phyloP scores from a whole-genome alignment of 2,329 filamentous ascomycete genomes.

The Chaetomium sp. region DNA sequence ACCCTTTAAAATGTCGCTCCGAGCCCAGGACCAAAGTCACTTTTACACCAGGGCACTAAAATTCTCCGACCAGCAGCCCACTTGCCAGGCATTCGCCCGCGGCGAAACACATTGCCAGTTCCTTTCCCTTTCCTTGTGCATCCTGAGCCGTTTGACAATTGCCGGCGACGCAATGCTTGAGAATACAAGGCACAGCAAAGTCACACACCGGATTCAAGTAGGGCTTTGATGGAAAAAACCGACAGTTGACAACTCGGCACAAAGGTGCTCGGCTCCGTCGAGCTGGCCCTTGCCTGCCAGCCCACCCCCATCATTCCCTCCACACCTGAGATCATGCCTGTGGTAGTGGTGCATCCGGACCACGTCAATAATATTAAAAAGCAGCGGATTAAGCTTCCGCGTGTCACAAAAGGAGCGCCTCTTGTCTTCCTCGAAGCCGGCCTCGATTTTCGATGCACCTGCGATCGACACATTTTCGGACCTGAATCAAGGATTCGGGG shows the following conservation, averaged over 20 bases:
- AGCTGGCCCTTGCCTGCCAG: no score
- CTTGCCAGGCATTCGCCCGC: slow-evolving; percentile 19
- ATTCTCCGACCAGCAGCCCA: slow-evolving; percentile 22
- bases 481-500: no score
- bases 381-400: slow-evolving; percentile 15
- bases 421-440: no score
- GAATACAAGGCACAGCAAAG: not conserved
- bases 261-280: no score
- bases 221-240: no score
- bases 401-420: slow-evolving; percentile 15
- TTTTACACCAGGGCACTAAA: slow-evolving; percentile 26
- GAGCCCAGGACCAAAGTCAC: slow-evolving; percentile 24
- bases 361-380: slow-evolving; percentile 12
- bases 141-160: slow-evolving; percentile 1
- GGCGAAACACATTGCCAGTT: slow-evolving; percentile 15
- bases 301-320: no score
- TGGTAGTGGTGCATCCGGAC: slow-evolving; percentile 9
- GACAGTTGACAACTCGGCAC: no score
- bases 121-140: not conserved
- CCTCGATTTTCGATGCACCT: no score
- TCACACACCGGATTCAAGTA: no score
- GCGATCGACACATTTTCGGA: no score
- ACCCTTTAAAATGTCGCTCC: slow-evolving; percentile 25
- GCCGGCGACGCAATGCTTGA: not conserved
- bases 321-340: no score